Percentiles rank a stretch among this genome's conserved stretches.
Conservation (phyloP, 352 stramenopile genomes). For the Globisporangium sylvaticum region DNA sequence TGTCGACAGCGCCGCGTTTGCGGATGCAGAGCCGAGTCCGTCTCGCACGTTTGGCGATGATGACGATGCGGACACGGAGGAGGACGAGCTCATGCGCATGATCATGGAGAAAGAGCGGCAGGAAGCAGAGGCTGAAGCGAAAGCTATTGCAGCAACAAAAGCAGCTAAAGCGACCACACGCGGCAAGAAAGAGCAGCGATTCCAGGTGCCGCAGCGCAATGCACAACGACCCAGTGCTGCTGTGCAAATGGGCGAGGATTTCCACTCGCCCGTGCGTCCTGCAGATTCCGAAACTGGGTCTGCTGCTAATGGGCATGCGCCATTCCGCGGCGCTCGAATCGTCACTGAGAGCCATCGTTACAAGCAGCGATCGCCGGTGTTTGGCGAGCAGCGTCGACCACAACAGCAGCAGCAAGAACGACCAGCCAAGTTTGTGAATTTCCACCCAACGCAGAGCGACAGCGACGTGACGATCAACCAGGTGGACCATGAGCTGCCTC, state of each 20-base stretch:
- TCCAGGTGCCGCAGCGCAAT: slow-evolving; percentile 2
- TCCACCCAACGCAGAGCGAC: neutral
- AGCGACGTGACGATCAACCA: slow-evolving; percentile 12
- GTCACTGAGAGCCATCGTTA: neutral
- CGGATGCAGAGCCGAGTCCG: slow-evolving; percentile 14
- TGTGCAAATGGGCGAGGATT: slow-evolving; percentile 12
- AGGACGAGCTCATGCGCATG: slow-evolving; percentile 40
- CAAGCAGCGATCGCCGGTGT: neutral
- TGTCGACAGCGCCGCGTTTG: neutral
- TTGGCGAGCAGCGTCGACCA: neutral
- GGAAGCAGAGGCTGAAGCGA: slow-evolving; percentile 12
- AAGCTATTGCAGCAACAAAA: slow-evolving; percentile 13
- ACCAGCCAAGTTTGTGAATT: neutral
- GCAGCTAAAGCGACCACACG: neutral
- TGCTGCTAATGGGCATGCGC: neutral
- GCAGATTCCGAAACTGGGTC: neutral
- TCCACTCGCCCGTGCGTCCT: slow-evolving; percentile 34
- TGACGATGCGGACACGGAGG: slow-evolving; percentile 19
- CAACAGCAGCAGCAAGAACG: slow-evolving; percentile 1
- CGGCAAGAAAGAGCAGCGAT: neutral
- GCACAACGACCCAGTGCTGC: neutral
- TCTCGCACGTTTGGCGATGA: neutral
- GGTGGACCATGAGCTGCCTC: slow-evolving; percentile 9
- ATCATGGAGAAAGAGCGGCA: slow-evolving; percentile 30
- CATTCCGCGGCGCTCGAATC: slow-evolving; percentile 7